Percentiles rank a stretch among this genome's conserved stretches.
These are phyloP conservation scores for Beauveria pseudobassiana DNA, from an alignment of 2,329 filamentous ascomycete species.

Conservation along the genomic window DNA sequence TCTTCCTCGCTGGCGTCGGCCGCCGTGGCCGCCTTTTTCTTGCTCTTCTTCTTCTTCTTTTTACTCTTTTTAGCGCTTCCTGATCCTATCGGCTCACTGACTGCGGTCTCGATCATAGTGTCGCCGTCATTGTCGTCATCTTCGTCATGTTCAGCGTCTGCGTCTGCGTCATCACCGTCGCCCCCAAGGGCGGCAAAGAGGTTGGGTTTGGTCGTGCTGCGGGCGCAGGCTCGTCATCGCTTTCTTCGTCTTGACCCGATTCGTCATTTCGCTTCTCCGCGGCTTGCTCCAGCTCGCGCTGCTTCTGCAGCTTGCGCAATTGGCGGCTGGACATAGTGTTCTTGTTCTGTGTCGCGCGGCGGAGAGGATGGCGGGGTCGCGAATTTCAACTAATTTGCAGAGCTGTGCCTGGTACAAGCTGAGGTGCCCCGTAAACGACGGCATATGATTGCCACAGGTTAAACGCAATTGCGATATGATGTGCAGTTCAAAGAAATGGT, in stretches of 20 bases:
- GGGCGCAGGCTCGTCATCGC: constrained; percentile 20
- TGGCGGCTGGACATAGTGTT: constrained; percentile 43
- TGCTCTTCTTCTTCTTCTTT: constrained; percentile 32
- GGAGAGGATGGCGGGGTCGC: constrained; percentile 3
- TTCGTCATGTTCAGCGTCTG: constrained; percentile 29
- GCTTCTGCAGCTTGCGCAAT: constrained; percentile 44
- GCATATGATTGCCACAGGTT: too few relatives aligned
- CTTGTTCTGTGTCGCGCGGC: constrained; percentile 4
- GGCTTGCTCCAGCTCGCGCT: constrained; percentile 34
- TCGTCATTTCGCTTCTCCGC: constrained; percentile 14
- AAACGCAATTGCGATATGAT: background rate
- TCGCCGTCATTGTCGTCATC: constrained; percentile 18
- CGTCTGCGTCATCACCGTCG: constrained; percentile 33
- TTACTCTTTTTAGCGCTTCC: constrained; percentile 24
- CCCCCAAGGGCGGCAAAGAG: constrained; percentile 46
- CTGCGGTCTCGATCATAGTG: constrained; percentile 21
- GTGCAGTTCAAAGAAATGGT: background rate
- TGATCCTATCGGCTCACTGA: constrained; percentile 19
- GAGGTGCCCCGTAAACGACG: too few relatives aligned
- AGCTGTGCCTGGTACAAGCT: too few relatives aligned
- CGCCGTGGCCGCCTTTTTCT: constrained; percentile 24
- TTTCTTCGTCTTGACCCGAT: constrained; percentile 23
- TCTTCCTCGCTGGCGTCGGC: constrained; percentile 29
- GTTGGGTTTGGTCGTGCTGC: constrained; percentile 34
- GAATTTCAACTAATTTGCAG: background rate